Evolutionary conservation across 345 rosid species (phyloP), one percentile per base, ranked within the genome.

Genomic region (Eutrema japonicum): DNA sequence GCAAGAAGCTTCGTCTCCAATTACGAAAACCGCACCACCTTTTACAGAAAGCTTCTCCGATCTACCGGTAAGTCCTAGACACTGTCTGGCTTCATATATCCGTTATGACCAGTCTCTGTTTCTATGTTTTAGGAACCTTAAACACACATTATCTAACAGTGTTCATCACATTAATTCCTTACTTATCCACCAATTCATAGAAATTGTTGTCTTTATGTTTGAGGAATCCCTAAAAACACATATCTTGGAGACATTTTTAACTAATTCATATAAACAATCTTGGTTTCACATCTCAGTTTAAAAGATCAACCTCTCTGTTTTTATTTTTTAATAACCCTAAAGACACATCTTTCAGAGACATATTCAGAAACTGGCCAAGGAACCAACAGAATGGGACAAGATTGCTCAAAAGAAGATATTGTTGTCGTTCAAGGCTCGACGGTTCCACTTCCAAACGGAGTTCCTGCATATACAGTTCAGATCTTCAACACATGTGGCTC

Each of bases 351-450:
- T 10, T 7, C n/a, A 22, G 63, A 38, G 46, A 59, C 29, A 50
- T 22, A 43, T 50, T 45, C 77, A 72, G 84, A 78, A 6, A 57
- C 30, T 12, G 79, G 81, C 1, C 82, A 74, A 0, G 68, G 30
- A 8, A 88, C 40, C 41, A 42, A 85, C n/a, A 59, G 88, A 66
- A 83, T 86, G 0, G 87, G 89, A 6, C 67, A 75, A 52, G 77
- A 41, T 8, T 91, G 93, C 74, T 84, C 96, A 5, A 89, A 84
- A 73, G 85, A 84, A 2, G 97, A 88, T 72, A 79, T 92, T 1
- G 77, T 30, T n/a, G 71, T 92, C 66, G 59, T 48, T 22, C 96
- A 89, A 72, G 90, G 84, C 74, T 53, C 86, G 1, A 81, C 87
- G 30, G 60, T 74, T 14, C 86, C 90, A 2, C 89, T 80, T 55